Percentiles rank a stretch among this genome's conserved stretches.
Conservation (phyloP, 768 basidiomycete genomes). For the Roridomyces roridus region DNA sequence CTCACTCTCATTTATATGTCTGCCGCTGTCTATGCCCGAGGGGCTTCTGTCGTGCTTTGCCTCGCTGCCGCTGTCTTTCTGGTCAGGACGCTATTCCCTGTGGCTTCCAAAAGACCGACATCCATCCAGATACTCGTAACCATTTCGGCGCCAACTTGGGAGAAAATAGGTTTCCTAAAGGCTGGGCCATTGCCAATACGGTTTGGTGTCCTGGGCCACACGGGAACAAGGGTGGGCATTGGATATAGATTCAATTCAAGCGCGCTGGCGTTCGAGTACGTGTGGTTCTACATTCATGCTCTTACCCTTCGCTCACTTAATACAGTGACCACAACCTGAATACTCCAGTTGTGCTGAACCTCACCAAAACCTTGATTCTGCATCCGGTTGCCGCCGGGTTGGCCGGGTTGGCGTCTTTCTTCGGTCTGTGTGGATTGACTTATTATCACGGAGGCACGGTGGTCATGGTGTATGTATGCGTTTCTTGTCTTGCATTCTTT, state of each 20-base stretch:
- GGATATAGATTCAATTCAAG: conserved; percentile 59
- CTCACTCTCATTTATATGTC: conserved; percentile 17
- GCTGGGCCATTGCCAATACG: conserved; percentile 42
- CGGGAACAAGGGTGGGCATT: conserved; percentile 51
- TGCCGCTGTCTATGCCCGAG: not conserved
- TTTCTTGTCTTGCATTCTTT: not conserved
- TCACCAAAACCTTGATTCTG: conserved; percentile 77
- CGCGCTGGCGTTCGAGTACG: conserved; percentile 48
- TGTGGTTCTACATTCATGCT: conserved; percentile 10
- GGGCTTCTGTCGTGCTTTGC: conserved; percentile 1
- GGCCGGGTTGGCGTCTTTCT: conserved; percentile 67
- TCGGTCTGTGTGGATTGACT: conserved; percentile 68
- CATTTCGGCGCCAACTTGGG: conserved; percentile 52
- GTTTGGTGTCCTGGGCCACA: conserved; percentile 67
- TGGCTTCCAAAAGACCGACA: no score
- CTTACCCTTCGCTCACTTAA: not conserved
- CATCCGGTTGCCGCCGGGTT: conserved; percentile 77
- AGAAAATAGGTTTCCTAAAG: conserved; percentile 59
- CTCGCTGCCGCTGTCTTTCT: conserved; percentile 12
- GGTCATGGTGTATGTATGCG: conserved; percentile 54
- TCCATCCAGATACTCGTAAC: conserved; percentile 44
- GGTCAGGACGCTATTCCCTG: not conserved
- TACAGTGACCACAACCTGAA: conserved; percentile 53
- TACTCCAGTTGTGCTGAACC: conserved; percentile 62
- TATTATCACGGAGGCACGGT: conserved; percentile 77